These are phyloP conservation scores for Tolypocladium album DNA, from an alignment of 2,329 filamentous ascomycete genomes.

Conservation along the genomic window DNA sequence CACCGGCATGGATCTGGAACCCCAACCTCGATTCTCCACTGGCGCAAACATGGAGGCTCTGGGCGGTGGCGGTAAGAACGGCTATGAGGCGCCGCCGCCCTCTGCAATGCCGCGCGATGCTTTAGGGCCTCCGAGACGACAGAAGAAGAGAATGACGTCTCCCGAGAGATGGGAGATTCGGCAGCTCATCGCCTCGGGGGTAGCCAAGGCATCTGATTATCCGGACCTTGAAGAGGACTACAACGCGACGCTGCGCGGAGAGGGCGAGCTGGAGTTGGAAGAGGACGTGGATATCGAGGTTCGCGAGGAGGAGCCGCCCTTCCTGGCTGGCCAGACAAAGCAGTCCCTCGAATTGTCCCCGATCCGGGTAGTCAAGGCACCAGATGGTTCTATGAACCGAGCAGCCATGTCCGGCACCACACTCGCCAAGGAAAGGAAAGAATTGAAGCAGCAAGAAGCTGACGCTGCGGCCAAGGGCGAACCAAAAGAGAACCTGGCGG, in stretches of 20 bases:
- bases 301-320: conserved; percentile 90
- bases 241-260: conserved; percentile 74
- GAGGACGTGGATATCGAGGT: conserved; percentile 97
- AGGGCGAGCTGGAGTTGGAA: conserved; percentile 82
- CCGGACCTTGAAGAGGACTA: conserved; percentile 93
- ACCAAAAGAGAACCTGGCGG: conserved; percentile 69
- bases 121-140: conserved; percentile 36
- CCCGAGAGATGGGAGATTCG: conserved; percentile 97
- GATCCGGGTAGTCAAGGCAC: conserved; percentile 92
- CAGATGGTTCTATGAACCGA: conserved; percentile 94
- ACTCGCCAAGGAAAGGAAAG: conserved; percentile 80
- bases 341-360: conserved; percentile 91
- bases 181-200: conserved; percentile 90
- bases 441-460: conserved; percentile 78
- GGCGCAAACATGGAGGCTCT: conserved; percentile 84
- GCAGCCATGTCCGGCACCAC: conserved; percentile 89
- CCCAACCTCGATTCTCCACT: conserved; percentile 68
- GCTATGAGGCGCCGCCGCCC: conserved; percentile 38
- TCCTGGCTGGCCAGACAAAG: conserved; percentile 91
- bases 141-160: conserved; percentile 89
- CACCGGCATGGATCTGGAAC: conserved; percentile 73
- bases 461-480: conserved; percentile 66
- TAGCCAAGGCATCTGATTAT: conserved; percentile 85
- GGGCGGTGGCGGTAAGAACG: conserved; percentile 51
- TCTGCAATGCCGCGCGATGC: conserved; percentile 24